Conservation (phyloP, 768 basidiomycete species). For the Suillus subalutaceus region DNA sequence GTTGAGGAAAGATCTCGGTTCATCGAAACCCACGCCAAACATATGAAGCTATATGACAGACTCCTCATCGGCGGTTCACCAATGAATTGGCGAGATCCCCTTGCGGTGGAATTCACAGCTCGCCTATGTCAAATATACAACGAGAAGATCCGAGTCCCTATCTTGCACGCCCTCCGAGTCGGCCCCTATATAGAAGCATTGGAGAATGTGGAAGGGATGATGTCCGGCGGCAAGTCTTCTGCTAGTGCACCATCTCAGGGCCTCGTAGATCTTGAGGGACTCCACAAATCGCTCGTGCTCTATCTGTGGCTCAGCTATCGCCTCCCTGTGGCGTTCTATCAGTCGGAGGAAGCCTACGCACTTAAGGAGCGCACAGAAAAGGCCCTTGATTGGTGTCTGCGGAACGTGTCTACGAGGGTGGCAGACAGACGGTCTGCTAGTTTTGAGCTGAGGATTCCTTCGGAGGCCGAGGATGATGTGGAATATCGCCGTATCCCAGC, state of each 20-base stretch:
- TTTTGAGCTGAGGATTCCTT: not conserved
- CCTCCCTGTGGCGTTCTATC: slow-evolving; percentile 64
- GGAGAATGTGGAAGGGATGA: slow-evolving; percentile 27
- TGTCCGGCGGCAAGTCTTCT: slow-evolving; percentile 12
- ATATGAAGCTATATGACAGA: slow-evolving; percentile 49
- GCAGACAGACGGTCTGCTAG: not conserved
- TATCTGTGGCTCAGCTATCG: slow-evolving; percentile 89
- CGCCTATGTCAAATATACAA: slow-evolving; percentile 37
- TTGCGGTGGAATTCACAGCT: slow-evolving; percentile 13
- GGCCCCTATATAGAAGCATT: slow-evolving; percentile 26
- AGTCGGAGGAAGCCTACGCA: slow-evolving; percentile 49
- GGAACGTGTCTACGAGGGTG: slow-evolving; percentile 37
- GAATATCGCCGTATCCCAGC: slow-evolving; percentile 24
- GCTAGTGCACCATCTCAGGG: slow-evolving; percentile 15
- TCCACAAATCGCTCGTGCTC: slow-evolving; percentile 75
- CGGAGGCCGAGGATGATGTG: slow-evolving; percentile 13
- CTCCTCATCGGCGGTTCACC: slow-evolving; percentile 54
- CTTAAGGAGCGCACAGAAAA: slow-evolving; percentile 67
- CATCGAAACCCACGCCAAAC: slow-evolving; percentile 42
- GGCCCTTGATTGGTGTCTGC: slow-evolving; percentile 66
- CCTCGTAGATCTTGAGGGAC: slow-evolving; percentile 56
- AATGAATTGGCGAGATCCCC: slow-evolving; percentile 51
- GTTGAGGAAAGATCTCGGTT: slow-evolving; percentile 39
- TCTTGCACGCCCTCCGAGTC: slow-evolving; percentile 23
- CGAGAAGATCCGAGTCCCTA: slow-evolving; percentile 23